These are phyloP conservation scores for Zymoseptoria ardabiliae DNA, from an alignment of 2,329 filamentous ascomycete species.

Conservation along the genomic window DNA sequence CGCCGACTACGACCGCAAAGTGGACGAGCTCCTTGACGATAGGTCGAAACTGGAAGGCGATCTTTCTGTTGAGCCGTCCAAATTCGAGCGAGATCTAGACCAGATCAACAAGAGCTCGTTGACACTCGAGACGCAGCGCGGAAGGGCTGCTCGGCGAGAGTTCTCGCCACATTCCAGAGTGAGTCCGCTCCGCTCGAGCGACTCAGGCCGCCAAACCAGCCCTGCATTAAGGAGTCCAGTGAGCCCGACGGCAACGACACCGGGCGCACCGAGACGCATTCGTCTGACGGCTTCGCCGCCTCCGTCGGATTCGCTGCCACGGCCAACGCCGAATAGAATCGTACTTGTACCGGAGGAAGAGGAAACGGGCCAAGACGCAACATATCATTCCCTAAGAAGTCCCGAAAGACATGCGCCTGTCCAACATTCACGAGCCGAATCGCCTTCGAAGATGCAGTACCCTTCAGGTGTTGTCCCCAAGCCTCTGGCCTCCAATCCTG, in stretches of 20 bases:
- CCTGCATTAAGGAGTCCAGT: not conserved
- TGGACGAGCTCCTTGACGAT: constrained; percentile 25
- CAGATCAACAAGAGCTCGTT: constrained; percentile 22
- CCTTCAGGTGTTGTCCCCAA: not conserved
- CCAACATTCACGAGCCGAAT: constrained; percentile 15
- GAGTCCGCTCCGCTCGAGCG: not conserved
- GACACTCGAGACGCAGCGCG: constrained; percentile 20
- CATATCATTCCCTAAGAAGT: constrained; percentile 15
- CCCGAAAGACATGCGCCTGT: constrained; percentile 13
- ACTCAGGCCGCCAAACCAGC: not conserved
- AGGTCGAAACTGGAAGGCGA: constrained; percentile 27
- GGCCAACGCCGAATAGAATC: constrained; percentile 15
- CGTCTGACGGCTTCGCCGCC: constrained; percentile 19
- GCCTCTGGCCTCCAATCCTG: not conserved
- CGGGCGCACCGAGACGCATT: not conserved
- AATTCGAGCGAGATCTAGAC: constrained; percentile 27
- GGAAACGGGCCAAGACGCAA: constrained; percentile 10
- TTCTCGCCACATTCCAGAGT: not conserved
- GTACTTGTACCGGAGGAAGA: not conserved
- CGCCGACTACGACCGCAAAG: constrained; percentile 28
- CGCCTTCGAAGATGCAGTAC: constrained; percentile 17
- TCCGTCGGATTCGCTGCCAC: constrained; percentile 20
- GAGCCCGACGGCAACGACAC: not conserved
- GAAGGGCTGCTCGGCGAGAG: constrained; percentile 7
- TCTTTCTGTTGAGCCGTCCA: constrained; percentile 25